phyloP scores from a whole-genome alignment of 495 filamentous ascomycete species.

The Annulohypoxylon nitens region DNA sequence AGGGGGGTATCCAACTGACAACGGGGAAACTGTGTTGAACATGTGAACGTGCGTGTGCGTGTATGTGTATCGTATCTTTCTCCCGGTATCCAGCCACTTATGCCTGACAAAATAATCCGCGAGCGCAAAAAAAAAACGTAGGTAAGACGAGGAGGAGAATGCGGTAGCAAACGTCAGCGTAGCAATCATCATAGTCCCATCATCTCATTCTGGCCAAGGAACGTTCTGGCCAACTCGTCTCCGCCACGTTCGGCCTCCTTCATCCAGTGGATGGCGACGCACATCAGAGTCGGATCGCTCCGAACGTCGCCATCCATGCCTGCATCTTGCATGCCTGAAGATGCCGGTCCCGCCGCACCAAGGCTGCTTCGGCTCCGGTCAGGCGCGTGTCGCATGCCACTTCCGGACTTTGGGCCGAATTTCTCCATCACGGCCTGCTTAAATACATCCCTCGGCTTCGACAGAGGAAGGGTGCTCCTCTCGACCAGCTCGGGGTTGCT shows the following conservation, averaged over 20 bases:
- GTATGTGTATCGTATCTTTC: slow-evolving; percentile 32
- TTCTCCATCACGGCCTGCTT: slow-evolving; percentile 88
- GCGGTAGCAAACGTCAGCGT: slow-evolving; percentile 40
- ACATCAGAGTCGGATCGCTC: slow-evolving; percentile 91
- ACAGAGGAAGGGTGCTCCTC: slow-evolving; percentile 84
- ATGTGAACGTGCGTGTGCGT: slow-evolving; percentile 34
- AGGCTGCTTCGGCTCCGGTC: slow-evolving; percentile 43
- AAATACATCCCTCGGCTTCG: slow-evolving; percentile 89
- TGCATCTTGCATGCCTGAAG: slow-evolving; percentile 50
- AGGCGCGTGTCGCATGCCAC: slow-evolving; percentile 49
- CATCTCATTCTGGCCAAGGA: slow-evolving; percentile 76
- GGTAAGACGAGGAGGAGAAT: slow-evolving; percentile 35
- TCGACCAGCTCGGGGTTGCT: slow-evolving; percentile 91
- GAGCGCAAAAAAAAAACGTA: slow-evolving; percentile 44
- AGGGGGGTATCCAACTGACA: slow-evolving; percentile 35
- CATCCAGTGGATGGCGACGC: slow-evolving; percentile 98
- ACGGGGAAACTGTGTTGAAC: slow-evolving; percentile 39
- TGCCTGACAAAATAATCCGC: slow-evolving; percentile 29
- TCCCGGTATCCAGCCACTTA: slow-evolving; percentile 26
- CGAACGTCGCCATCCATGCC: slow-evolving; percentile 66
- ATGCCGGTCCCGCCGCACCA: slow-evolving; percentile 44
- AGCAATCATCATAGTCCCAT: slow-evolving; percentile 48
- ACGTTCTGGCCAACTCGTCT: slow-evolving; percentile 87
- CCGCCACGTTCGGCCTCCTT: slow-evolving; percentile 87
- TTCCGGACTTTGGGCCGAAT: slow-evolving; percentile 62